Conservation (phyloP, 257 asterid genomes). For the Nicotiana tomentosiformis region DNA sequence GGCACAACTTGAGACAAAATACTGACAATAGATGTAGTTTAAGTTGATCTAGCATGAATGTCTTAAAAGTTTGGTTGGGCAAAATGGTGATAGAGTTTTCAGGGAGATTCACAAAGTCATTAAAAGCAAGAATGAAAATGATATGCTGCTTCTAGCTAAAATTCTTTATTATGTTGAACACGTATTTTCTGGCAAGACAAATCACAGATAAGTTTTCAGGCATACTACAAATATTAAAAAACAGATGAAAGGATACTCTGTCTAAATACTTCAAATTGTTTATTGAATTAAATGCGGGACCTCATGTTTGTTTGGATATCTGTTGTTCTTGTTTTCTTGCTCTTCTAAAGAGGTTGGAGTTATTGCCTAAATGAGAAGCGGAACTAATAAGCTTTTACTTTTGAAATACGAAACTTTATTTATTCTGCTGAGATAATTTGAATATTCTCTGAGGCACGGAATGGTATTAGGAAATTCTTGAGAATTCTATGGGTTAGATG, state of each 20-base stretch:
- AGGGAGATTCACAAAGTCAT: neutral
- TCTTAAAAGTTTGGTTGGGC: neutral
- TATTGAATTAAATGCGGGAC: neutral
- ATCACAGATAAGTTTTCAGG: neutral
- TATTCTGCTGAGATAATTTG: neutral
- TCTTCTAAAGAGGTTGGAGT: neutral
- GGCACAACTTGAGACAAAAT: neutral
- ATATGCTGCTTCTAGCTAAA: neutral
- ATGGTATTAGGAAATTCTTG: neutral
- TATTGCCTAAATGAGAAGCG: neutral
- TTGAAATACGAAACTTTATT: neutral
- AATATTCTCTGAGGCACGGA: neutral
- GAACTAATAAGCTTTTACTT: neutral
- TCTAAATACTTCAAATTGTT: neutral
- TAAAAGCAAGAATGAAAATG: neutral
- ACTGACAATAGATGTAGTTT: neutral
- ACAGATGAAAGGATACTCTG: neutral
- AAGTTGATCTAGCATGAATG: neutral
- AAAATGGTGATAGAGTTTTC: neutral
- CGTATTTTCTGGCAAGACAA: neutral
- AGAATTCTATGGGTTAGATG: neutral
- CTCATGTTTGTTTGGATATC: neutral
- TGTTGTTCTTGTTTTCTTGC: neutral
- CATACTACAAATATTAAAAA: neutral
- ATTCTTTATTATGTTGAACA: neutral